Base-by-base conservation (phyloP, 768 basidiomycete species). In the Fomitopsis pulvina region DNA sequence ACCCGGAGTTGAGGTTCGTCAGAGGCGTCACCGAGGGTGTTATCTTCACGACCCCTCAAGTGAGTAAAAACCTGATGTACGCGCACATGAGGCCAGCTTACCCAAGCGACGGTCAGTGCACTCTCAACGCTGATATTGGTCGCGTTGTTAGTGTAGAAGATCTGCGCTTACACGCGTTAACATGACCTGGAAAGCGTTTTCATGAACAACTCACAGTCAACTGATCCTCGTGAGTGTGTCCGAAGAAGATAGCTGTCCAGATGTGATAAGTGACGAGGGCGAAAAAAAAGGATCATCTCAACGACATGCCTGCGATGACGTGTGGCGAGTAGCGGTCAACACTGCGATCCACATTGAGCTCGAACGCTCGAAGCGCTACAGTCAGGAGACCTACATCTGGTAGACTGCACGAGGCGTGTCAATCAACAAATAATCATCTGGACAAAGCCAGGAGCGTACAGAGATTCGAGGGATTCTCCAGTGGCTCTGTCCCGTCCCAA, bases 271-370 rank as follows among this genome's bases (percentile, higher is more conserved):
- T 2, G 20, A 8, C 1, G n/a, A 3, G 39, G 20, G n/a, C 22
- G 10, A 18, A 11, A 24, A 40, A 45, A 43, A 34, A 7, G 6
- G 2, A 16, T 37, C 12, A 7, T 48, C 40, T 2, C n/a, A 44
- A 44, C 12, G 38, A 72, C 82, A 28, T 46, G 83, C 81, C 81
- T 30, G 84, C 80, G 48, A 86, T 82, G 43, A 86, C 84, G 57
- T 86, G 85, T 26, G 84, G 84, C 9, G 83, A 81, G 63, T 73
- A 86, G n/a, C 84, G 81, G 57, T 86, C 84, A 48, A 86, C 78
- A 47, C 83, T 85, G 18, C 24, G 26, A 2, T 8, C 20, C 16
- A 32, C 4, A 12, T 30, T 43, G 21, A 32, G 22, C 41, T 24
- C 38, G 9, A 18, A 27, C 9, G 40, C 4, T 27, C n/a, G 9